A percentile compares a stretch with the other conserved stretches of the same genome.
Evolutionary conservation across 352 stramenopile genomes (phyloP).

Genomic region (Globisporangium parvum): DNA sequence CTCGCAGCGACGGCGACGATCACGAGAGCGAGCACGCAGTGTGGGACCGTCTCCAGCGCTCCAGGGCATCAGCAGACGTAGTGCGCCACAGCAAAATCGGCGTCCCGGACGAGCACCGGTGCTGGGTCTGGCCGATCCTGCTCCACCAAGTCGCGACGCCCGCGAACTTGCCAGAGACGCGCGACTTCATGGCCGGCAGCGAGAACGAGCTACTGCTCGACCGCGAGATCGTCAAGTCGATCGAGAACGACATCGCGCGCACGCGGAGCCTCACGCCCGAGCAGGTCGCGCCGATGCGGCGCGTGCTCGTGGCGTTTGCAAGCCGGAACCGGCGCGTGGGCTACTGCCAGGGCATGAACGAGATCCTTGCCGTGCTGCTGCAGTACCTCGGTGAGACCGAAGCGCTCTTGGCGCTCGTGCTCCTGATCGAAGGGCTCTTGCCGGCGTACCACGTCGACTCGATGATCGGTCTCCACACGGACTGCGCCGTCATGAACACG

Average conservation of each 20-base stretch:
- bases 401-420: constrained; percentile 47
- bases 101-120: constrained; percentile 56
- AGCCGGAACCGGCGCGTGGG: constrained; percentile 67
- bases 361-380: constrained; percentile 68
- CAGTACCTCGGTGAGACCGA: constrained; percentile 63
- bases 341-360: constrained; percentile 86
- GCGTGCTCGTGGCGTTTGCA: constrained; percentile 70
- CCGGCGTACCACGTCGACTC: constrained; percentile 79
- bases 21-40: constrained; percentile 23
- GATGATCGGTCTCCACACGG: constrained; percentile 80
- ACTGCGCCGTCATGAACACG: constrained; percentile 80
- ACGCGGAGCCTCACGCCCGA: constrained; percentile 53
- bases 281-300: constrained; percentile 50
- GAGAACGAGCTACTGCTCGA: constrained; percentile 49
- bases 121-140: constrained; percentile 71
- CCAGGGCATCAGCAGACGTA: constrained; percentile 24
- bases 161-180: constrained; percentile 25
- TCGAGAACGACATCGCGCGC: constrained; percentile 76
- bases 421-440: constrained; percentile 71
- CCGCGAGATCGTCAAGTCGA: constrained; percentile 64
- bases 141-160: constrained; percentile 37
- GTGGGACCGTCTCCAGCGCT: constrained; percentile 39
- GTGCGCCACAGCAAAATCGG: constrained; percentile 39
- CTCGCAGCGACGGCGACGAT: not conserved
- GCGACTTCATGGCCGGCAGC: constrained; percentile 16